phyloP scores from a whole-genome alignment of 345 rosid genomes.

The Brassica incana region DNA sequence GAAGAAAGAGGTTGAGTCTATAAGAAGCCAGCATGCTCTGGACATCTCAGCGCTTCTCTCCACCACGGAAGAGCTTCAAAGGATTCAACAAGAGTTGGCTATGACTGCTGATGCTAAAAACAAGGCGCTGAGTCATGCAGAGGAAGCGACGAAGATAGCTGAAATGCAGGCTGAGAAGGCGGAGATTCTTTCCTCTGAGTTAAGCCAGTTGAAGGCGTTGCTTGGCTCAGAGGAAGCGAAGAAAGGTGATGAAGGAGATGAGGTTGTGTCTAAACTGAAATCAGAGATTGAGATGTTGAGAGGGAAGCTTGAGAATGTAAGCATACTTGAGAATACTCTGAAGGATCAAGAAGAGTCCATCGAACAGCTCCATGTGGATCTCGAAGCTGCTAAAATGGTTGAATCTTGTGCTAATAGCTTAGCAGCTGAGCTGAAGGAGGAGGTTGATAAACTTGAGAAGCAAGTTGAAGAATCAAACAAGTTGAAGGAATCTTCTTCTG shows the following conservation, averaged over 20 bases:
- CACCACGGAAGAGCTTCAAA: constrained; percentile 73
- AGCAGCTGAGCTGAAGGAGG: constrained; percentile 62
- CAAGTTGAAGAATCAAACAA: constrained; percentile 56
- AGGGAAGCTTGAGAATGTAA: constrained; percentile 56
- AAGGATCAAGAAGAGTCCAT: constrained; percentile 58
- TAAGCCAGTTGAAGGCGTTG: constrained; percentile 57
- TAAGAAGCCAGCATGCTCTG: constrained; percentile 79
- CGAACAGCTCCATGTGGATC: constrained; percentile 79
- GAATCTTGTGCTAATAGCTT: constrained; percentile 77
- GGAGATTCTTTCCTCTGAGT: constrained; percentile 70
- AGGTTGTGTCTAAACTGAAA: constrained; percentile 52
- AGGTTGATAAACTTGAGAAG: constrained; percentile 56
- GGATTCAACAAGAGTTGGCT: constrained; percentile 68
- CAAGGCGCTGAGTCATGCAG: constrained; percentile 86
- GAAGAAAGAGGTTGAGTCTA: constrained; percentile 74
- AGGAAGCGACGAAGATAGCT: constrained; percentile 88
- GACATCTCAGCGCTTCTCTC: constrained; percentile 80
- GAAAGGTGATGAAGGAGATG: constrained; percentile 48
- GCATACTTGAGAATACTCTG: constrained; percentile 49
- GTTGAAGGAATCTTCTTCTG: constrained; percentile 75
- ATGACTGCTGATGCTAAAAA: constrained; percentile 81
- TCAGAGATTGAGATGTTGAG: constrained; percentile 59
- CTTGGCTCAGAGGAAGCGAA: constrained; percentile 60
- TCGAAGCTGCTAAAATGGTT: constrained; percentile 90
- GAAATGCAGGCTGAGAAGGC: constrained; percentile 82